Evolutionary conservation across 768 basidiomycete species (phyloP), one percentile per base, ranked within the genome.

Genomic region (Floccularia luteovirens): DNA sequence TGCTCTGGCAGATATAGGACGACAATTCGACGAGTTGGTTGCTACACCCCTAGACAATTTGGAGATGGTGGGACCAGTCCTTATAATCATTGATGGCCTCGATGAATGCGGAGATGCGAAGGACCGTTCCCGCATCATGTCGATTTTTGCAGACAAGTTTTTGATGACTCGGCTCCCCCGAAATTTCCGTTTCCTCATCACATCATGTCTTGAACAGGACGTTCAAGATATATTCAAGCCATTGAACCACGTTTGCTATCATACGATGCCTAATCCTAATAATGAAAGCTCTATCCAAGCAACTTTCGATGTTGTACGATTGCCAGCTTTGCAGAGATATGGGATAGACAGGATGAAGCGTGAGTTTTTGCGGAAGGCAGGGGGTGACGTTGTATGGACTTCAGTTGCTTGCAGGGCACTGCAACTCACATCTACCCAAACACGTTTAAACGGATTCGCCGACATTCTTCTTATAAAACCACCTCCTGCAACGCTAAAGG

Each of bases 71-170:
- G 59, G 59, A 0, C 63, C 64, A 10, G 33, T 66, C 2, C 31
- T 65, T 8, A 39, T 65, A 4, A 50, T 66, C 14, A 53, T 66
- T 13, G 63, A 67, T 31, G 62, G 50, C 10, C 46, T 63, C 13
- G 57, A 62, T 24, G 51, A 54, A 37, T 55, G 57, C 33, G 44
- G 48, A 5, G 46, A 55, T 16, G 12, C 20, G 7, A 34, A 17
- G 16, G 32, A 38, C 21, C 37, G 43, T 4, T 4, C 12, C 22
- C 31, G 36, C 24, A 19, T 44, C 12, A n/a, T 41, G 14, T 27
- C 31, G 6, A 24, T 38, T 21, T 27, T 40, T 12, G 14, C 30
- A 30, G 30, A 43, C 23, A 32, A 32, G 24, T 7, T 19, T 6
- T 19, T 34, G 8, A 34, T 34, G 32, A 33, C n/a, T 7, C 36